Conservation (phyloP, 2,329 filamentous ascomycete genomes). For the Meredithiella fracta region DNA sequence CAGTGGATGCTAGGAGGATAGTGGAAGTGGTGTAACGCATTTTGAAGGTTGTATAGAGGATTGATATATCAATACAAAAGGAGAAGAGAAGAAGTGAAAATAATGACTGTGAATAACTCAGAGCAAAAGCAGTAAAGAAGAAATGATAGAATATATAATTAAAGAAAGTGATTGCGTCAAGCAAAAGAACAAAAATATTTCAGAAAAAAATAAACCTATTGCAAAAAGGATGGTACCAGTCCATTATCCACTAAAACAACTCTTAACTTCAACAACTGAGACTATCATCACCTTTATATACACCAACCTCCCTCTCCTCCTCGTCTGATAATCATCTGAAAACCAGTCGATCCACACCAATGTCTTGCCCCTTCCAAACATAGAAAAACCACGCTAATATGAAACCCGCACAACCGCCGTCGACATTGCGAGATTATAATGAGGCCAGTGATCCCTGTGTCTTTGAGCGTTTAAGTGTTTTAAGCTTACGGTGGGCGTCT, state of each 20-base stretch:
- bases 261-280: background rate
- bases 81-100: background rate
- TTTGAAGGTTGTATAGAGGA: conserved; percentile 3
- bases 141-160: background rate
- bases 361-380: background rate
- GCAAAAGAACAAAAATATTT: conserved; percentile 7
- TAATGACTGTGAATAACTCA: background rate
- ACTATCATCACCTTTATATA: background rate
- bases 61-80: conserved; percentile 1
- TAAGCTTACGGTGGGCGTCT: background rate
- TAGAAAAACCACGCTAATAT: background rate
- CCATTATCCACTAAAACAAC: conserved; percentile 5
- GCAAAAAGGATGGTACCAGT: conserved; percentile 12
- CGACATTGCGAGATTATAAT: too few species aligned
- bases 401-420: too few species aligned
- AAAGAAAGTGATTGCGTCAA: conserved; percentile 11
- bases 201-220: conserved; percentile 3
- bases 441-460: background rate
- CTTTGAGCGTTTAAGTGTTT: background rate
- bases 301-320: background rate
- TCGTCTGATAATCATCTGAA: background rate
- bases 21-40: conserved; percentile 18
- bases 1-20: conserved; percentile 19
- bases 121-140: background rate
- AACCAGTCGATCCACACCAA: background rate